phyloP scores from a whole-genome alignment of 345 rosid species.

The Acer campestre region DNA sequence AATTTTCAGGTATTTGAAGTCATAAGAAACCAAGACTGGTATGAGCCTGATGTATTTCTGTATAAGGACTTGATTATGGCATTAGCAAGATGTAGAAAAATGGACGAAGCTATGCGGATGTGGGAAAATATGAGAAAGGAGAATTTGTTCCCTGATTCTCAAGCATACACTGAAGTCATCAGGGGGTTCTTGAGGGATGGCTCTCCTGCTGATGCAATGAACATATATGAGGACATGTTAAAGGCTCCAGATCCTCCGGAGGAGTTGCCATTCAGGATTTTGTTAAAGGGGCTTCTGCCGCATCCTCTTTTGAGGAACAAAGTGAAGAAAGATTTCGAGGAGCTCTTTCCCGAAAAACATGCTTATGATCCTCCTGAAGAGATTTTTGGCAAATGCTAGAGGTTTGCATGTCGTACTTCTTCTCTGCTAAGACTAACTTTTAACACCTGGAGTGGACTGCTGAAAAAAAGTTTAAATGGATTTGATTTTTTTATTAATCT shows the following conservation, averaged over 20 bases:
- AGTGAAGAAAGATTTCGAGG: slow-evolving; percentile 93
- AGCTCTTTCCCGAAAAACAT: slow-evolving; percentile 86
- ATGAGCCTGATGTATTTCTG: slow-evolving; percentile 71
- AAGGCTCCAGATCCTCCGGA: slow-evolving; percentile 89
- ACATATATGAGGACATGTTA: slow-evolving; percentile 92
- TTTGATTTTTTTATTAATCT: not conserved
- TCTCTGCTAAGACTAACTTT: not conserved
- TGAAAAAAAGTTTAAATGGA: not conserved
- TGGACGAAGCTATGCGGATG: slow-evolving; percentile 76
- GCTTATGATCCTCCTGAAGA: slow-evolving; percentile 93
- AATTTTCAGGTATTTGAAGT: slow-evolving; percentile 67
- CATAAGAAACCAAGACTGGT: slow-evolving; percentile 83
- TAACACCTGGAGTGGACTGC: not conserved
- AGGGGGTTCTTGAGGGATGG: slow-evolving; percentile 83
- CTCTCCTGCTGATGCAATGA: slow-evolving; percentile 92
- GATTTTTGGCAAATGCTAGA: slow-evolving; percentile 71
- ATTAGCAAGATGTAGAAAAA: slow-evolving; percentile 60
- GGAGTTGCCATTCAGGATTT: slow-evolving; percentile 85
- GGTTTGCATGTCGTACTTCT: slow-evolving; percentile 20
- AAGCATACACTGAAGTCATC: slow-evolving; percentile 82
- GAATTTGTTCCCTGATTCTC: slow-evolving; percentile 80
- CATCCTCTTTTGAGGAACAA: slow-evolving; percentile 87
- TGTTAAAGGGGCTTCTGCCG: slow-evolving; percentile 86
- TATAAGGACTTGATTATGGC: slow-evolving; percentile 86
- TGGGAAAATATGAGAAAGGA: slow-evolving; percentile 85